phyloP scores from a whole-genome alignment of 106 monocot genomes.

The Dendrobium officinale region DNA sequence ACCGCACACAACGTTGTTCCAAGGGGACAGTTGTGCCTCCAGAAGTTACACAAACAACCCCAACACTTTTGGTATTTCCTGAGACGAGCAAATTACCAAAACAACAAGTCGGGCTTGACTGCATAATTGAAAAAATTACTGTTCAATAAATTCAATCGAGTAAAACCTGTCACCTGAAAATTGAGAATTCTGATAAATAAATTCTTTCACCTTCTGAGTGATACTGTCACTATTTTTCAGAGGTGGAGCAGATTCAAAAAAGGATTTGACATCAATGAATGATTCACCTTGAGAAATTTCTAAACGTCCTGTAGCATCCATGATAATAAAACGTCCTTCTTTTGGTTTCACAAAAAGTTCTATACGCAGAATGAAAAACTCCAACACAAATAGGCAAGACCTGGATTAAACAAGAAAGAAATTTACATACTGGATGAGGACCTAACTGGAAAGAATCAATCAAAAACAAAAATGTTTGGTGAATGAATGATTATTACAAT shows the following conservation, averaged over 20 bases:
- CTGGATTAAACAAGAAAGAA: not conserved
- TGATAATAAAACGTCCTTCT: not conserved
- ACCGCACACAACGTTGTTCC: slow-evolving; percentile 93
- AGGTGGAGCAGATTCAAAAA: slow-evolving; percentile 69
- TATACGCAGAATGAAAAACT: not conserved
- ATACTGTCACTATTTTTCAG: slow-evolving; percentile 32
- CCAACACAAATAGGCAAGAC: not conserved
- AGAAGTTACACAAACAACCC: slow-evolving; percentile 90
- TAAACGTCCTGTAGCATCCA: not conserved
- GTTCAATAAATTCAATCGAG: not conserved
- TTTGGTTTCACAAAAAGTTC: not conserved
- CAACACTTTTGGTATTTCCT: slow-evolving; percentile 28
- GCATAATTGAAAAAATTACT: not conserved
- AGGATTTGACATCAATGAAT: slow-evolving; percentile 29
- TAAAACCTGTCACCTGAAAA: slow-evolving; percentile 22
- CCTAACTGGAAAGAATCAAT: not conserved
- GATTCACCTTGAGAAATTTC: not conserved
- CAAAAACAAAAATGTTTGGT: too few species aligned
- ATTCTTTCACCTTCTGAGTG: slow-evolving; percentile 34
- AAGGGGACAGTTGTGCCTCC: slow-evolving; percentile 98
- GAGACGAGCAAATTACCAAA: slow-evolving; percentile 5
- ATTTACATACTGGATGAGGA: not conserved
- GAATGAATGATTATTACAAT: too few species aligned
- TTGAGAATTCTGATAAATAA: slow-evolving; percentile 24
- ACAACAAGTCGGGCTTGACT: not conserved